Base-by-base conservation (phyloP, 148 eudicot genomes). In the Chenopodium berlandieri region DNA sequence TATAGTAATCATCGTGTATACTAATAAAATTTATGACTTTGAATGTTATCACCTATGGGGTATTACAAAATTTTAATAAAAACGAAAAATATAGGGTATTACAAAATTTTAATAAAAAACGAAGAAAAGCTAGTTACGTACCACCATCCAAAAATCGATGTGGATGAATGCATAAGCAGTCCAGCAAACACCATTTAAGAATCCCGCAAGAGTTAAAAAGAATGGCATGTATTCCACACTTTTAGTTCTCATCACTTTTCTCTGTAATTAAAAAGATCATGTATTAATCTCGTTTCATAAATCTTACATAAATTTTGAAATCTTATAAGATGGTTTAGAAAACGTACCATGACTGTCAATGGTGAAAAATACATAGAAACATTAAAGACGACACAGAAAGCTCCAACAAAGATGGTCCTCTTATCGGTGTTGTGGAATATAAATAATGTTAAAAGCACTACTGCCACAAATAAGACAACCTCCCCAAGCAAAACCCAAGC, bases 201-300 rank as follows among this genome's bases (percentile, higher is more conserved):
- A 91, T 86, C 78, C 87, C n/a, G 97, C 87, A 0, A 91, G 76
- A 27, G 99, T 89, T 44, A 96, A 66, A 72, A 71, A 80, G n/a
- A 94, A 89, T 0, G 99, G 99, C 98, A 96, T 91, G 90, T 79
- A 96, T 73, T 89, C 92, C 0, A 96, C 99, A 58, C 97, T 96
- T 86, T 90, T 92, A 1, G 97, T 92, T 86, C 32, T 84, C 7
- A 96, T 88, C 44, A 92, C 98, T 34, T 34, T 65, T 16, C 73
- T 60, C 97, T 94, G 88, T 1, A 65, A n/a, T 11, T 20, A 79
- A 66, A 54, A 40, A 40, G 37, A 40, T 40, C 44, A 40, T 40
- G 7, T 40, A 40, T 40, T 40, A 40, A 0, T 40, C 44, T 40
- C 44, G 5, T 40, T 40, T 40, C 44, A 40, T 40, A 40, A 40